Evolutionary conservation across 345 rosid genomes (phyloP).

Genomic region (Pugionium cornutum): DNA sequence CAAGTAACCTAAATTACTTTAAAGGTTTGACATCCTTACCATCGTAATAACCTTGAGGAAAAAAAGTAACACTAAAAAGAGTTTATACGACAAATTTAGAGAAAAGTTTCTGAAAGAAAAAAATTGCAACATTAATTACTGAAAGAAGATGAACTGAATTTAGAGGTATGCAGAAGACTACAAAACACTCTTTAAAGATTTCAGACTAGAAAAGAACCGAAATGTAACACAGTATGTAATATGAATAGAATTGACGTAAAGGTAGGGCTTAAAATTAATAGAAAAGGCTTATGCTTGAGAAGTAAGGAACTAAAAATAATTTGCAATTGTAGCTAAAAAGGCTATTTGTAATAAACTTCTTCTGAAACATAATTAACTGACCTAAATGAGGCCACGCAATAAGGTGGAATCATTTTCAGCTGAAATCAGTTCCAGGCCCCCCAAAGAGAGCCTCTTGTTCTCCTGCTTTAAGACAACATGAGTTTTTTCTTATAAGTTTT

Average conservation of each 20-base stretch:
- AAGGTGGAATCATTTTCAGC: constrained; percentile 97
- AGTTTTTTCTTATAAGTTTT: constrained; percentile 79
- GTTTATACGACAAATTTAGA: constrained; percentile 1
- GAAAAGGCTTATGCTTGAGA: constrained; percentile 34
- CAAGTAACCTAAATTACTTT: constrained; percentile 7
- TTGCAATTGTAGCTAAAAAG: constrained; percentile 53
- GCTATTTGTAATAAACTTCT: constrained; percentile 57
- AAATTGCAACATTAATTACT: constrained; percentile 5
- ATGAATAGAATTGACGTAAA: constrained; percentile 30
- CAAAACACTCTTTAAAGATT: constrained; percentile 25
- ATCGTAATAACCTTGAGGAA: constrained; percentile 11
- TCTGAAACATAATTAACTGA: constrained; percentile 86
- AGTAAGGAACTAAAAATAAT: constrained; percentile 53
- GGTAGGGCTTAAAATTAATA: constrained; percentile 33
- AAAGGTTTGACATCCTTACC: constrained; percentile 10
- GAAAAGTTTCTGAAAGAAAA: constrained; percentile 16
- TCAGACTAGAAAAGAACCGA: constrained; percentile 24
- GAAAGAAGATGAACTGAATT: constrained; percentile 19
- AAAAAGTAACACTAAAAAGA: constrained; percentile 9
- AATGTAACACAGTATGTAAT: constrained; percentile 34
- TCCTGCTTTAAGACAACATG: constrained; percentile 99
- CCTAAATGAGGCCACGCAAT: constrained; percentile 99
- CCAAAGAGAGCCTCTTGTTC: constrained; percentile 92
- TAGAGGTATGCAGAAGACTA: constrained; percentile 31
- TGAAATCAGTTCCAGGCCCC: constrained; percentile 92